Evolutionary conservation across 495 filamentous ascomycete genomes (phyloP), one percentile per base, ranked within the genome.

Genomic region (Xylaria flabelliformis): DNA sequence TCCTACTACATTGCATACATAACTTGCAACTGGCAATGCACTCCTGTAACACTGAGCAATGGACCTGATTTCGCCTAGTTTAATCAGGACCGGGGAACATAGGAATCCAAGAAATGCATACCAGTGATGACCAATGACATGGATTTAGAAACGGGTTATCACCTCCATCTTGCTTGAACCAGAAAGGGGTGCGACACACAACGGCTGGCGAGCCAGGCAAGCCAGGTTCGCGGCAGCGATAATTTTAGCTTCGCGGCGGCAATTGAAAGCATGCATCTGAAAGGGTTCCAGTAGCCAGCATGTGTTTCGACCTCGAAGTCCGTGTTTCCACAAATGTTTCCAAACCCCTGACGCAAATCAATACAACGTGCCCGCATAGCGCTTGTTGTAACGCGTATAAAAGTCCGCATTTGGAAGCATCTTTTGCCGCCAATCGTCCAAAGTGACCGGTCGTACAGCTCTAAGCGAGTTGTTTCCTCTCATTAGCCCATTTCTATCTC

Each of bases 311-410:
- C 21, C 46, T 55, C 6, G 26, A 39, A 36, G 61, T 41, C 50
- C 69, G 73, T 70, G 32, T 34, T 73, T 66, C 71, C 42, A 24
- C 50, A 67, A 72, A 46, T 65, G 75, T 78, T 75, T 75, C 72
- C 61, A 48, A 73, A 68, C 55, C 53, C 41, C 42, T 70, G 67
- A 53, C 69, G 50, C 46, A 71, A 56, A 63, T 65, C 72, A 51
- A 50, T 58, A 65, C 74, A 73, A 74, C 69, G 66, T 70, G 64
- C 74, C 67, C 77, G 75, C 70, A 77, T 73, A 75, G 75, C 75
- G 77, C 77, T 75, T 78, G 73, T 72, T 75, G 72, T 74, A 63
- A 61, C 71, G 73, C 75, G 67, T 64, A 74, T 56, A 72, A 67
- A 71, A 74, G 39, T 53, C 58, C 67, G 13, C 55, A 61, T 12